Base-by-base conservation (phyloP, 257 asterid species). In the Solanum gandarillasii region DNA sequence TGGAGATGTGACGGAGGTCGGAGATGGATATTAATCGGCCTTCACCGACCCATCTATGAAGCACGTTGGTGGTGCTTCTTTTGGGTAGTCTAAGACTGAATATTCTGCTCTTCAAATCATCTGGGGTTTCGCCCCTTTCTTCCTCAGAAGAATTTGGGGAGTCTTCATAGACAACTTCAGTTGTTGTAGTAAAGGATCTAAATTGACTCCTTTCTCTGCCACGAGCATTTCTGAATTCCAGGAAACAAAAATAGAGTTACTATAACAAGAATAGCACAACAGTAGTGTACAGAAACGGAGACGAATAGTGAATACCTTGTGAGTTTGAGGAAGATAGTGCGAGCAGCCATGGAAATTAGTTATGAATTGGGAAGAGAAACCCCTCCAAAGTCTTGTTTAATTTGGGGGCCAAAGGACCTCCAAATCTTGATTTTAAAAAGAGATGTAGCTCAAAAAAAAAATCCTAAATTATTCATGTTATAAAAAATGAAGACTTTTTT, bases 91-190 rank as follows among this genome's bases (percentile, higher is more conserved):
- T 93, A 52, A 95, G 92, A 88, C 98, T 90, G 86, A 94, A 92
- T 65, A 97, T 93, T 86, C 99, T 95, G 90, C 94, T 93, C 94
- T 89, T 97, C 65, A 97, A 88, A 93, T 97, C 99, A 75, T 97
- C 98, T 18, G 86, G 46, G 55, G 65, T 87, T 20, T 29, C 87
- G 25, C 21, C 85, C 13, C 48, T 86, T 29, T 90, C 94, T 86
- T 88, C 91, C 21, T 85, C 92, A 70, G 76, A 16, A 67, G 76
- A 71, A 70, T 87, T 89, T 84, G 87, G 70, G 29, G 89, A 5
- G 25, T 89, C 93, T 86, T 90, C 89, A 83, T 72, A 46, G 41
- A 91, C 86, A 76, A 90, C 93, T 91, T 90, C 94, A 48, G 97
- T 89, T 71, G 87, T 89, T 16, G 98, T 92, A 87, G 95, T 89